Evolutionary conservation across 345 rosid genomes (phyloP).

Genomic region (Pelargonium nanum): DNA sequence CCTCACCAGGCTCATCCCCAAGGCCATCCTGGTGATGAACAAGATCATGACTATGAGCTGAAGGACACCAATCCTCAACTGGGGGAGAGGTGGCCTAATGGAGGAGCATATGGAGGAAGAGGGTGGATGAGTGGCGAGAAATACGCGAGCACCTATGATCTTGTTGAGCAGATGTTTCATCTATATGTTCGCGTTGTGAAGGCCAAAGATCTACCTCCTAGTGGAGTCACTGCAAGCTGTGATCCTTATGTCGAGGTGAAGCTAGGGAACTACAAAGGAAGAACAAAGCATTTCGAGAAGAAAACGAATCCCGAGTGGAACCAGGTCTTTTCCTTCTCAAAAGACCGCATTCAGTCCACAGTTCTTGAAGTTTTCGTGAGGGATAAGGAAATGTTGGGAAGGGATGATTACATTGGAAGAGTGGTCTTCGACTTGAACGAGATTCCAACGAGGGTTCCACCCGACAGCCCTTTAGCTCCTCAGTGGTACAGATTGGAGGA

Average conservation of each 20-base stretch:
- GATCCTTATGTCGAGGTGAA: conserved; percentile 89
- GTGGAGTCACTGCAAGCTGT: conserved; percentile 52
- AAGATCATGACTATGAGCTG: conserved; percentile 44
- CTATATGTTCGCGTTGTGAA: conserved; percentile 63
- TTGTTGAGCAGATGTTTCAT: conserved; percentile 75
- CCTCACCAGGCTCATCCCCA: conserved; percentile 3
- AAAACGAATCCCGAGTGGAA: conserved; percentile 82
- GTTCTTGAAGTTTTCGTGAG: conserved; percentile 57
- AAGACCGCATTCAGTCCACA: conserved; percentile 74
- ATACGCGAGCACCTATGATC: conserved; percentile 55
- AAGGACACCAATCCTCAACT: conserved; percentile 60
- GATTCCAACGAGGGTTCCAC: conserved; percentile 88
- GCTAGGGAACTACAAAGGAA: conserved; percentile 87
- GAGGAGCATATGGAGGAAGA: conserved; percentile 37
- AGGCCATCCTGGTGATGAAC: conserved; percentile 8
- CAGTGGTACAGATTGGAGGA: conserved; percentile 82
- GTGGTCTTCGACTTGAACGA: conserved; percentile 70
- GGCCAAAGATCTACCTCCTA: conserved; percentile 68
- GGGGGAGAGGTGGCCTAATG: conserved; percentile 63
- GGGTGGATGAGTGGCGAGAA: conserved; percentile 56
- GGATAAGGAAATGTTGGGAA: conserved; percentile 60
- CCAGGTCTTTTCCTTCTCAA: conserved; percentile 81
- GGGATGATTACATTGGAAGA: conserved; percentile 70
- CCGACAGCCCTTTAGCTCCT: conserved; percentile 86
- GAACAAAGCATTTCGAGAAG: conserved; percentile 64